Evolutionary conservation across 768 basidiomycete species (phyloP), one percentile per base, ranked within the genome.

Genomic region (Tulasnella sp.): DNA sequence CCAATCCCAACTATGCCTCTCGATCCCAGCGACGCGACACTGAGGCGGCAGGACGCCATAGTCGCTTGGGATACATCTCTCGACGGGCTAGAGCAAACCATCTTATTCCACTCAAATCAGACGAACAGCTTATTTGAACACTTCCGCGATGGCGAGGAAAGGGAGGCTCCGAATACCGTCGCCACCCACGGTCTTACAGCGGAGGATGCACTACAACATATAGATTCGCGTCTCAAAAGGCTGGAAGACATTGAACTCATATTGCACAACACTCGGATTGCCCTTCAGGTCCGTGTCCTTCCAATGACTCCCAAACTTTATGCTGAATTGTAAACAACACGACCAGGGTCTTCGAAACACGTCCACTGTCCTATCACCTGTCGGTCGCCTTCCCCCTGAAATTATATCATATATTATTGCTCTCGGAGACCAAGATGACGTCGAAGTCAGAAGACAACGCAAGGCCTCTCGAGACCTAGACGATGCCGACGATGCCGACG

Each of bases 351-450:
- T 45, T 17, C 23, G 54, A 57, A 57, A 57, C 21, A 57, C 45
- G 42, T 57, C 54, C 17, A 37, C 29, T 12, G 31, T 32, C 12
- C 42, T 57, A 14, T 43, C 40, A 8, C 54, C 54, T 7, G 12
- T 57, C 41, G 29, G 12, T 21, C 39, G 54, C 1, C 29, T 57
- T 4, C 54, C 54, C 4, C 54, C 54, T 2, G 54, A 57, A 23
- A 57, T 57, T 15, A 19, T 57, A 11, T 45, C 54, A 12, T 45
- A 48, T 19, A 36, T 57, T 15, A 57, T 57, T 12, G 25, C 32
- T 31, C 23, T 57, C 23, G 54, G 54, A 17, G 42, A 17, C 9
- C 41, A 45, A n/a, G 45, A 43, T 2, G 54, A 57, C 34, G 32
- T 31, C 19, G 43, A 19, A 2, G 25, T 23, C 34, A 57, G 21